Evolutionary conservation across 176 grass and related monocot species (phyloP).

Genomic region (Aegilops tauschii): DNA sequence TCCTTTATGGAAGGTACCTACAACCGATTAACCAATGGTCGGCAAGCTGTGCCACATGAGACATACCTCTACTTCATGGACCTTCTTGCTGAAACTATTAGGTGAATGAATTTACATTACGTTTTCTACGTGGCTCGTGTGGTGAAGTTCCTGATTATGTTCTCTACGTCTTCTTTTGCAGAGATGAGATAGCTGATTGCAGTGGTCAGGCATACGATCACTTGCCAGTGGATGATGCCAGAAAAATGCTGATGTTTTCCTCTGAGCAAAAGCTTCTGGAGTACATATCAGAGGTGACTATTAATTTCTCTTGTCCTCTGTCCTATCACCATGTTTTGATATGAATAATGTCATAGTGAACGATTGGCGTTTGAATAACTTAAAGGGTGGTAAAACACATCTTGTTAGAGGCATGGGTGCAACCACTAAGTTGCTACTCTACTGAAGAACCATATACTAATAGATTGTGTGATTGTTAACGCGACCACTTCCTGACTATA

Average conservation of each 20-base stretch:
- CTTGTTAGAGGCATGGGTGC: background rate
- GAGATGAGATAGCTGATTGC: constrained; percentile 83
- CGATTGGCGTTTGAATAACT: background rate
- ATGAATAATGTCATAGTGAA: background rate
- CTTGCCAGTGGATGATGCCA: constrained; percentile 56
- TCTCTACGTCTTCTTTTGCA: constrained; percentile 6
- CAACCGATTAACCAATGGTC: constrained; percentile 42
- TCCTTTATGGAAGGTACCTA: constrained; percentile 84
- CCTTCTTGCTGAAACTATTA: constrained; percentile 62
- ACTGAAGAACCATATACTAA: background rate
- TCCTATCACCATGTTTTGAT: background rate
- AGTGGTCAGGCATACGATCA: constrained; percentile 74
- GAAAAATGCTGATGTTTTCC: constrained; percentile 67
- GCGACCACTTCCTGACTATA: background rate
- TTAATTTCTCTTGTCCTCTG: background rate
- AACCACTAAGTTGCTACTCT: background rate
- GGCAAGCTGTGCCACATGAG: constrained; percentile 62
- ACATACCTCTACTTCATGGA: constrained; percentile 73
- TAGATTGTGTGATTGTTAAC: background rate
- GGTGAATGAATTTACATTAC: constrained; percentile 30
- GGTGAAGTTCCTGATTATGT: constrained; percentile 18
- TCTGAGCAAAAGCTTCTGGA: constrained; percentile 67
- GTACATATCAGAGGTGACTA: constrained; percentile 70
- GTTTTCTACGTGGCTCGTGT: background rate
- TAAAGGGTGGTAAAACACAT: background rate